These are phyloP conservation scores for Exophiala alcalophila DNA, from an alignment of 2,329 filamentous ascomycete genomes.

Conservation along the genomic window DNA sequence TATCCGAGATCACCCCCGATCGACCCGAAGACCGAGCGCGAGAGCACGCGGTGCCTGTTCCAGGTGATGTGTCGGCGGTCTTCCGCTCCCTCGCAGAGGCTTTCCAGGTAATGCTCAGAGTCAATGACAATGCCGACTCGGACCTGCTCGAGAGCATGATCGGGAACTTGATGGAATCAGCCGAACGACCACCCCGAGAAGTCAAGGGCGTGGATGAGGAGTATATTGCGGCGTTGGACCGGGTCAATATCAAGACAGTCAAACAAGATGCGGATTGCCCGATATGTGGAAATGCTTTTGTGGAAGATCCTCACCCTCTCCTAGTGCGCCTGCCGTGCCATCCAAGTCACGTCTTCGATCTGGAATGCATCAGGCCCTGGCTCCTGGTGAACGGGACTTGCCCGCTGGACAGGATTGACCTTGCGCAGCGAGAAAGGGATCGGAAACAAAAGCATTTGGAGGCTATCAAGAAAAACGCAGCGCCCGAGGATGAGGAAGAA, in stretches of 20 bases:
- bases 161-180: slow-evolving; percentile 51
- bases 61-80: slow-evolving; percentile 58
- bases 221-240: slow-evolving; percentile 31
- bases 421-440: slow-evolving; percentile 55
- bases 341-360: slow-evolving; percentile 60
- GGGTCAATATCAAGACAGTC: slow-evolving; percentile 32
- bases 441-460: slow-evolving; percentile 43
- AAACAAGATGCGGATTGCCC: slow-evolving; percentile 43
- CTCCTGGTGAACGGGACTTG: slow-evolving; percentile 62
- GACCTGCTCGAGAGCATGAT: slow-evolving; percentile 56
- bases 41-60: slow-evolving; percentile 58
- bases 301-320: slow-evolving; percentile 60
- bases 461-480: slow-evolving; percentile 34
- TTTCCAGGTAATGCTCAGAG: slow-evolving; percentile 55
- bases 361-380: slow-evolving; percentile 65
- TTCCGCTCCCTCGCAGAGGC: slow-evolving; percentile 61
- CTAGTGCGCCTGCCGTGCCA: slow-evolving; percentile 63
- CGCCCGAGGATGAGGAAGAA: slow-evolving; percentile 42
- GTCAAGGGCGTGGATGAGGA: slow-evolving; percentile 61
- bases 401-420: slow-evolving; percentile 59
- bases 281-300: slow-evolving; percentile 54
- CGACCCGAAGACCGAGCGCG: slow-evolving; percentile 49
- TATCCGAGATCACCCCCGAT: slow-evolving; percentile 56
- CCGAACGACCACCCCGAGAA: slow-evolving; percentile 58
- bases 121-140: slow-evolving; percentile 38